These are phyloP conservation scores for Candida pseudocylindracea DNA, from an alignment of 1,139 yeast species.

Conservation along the genomic window DNA sequence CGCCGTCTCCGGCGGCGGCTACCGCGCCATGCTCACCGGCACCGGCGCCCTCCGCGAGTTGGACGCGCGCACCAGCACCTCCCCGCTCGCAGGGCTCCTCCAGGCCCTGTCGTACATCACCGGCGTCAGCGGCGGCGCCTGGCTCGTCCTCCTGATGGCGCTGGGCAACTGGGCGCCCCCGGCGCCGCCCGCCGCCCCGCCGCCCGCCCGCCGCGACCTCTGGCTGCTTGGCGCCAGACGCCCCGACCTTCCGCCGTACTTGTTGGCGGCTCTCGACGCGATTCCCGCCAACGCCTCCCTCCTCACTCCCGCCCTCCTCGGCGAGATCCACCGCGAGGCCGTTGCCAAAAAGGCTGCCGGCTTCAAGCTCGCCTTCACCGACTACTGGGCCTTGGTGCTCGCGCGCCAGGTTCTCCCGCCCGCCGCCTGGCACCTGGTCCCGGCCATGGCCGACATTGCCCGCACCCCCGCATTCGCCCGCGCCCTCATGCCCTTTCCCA, in stretches of 20 bases:
- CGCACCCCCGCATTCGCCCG: constrained; percentile 9
- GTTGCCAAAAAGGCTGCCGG: constrained; percentile 28
- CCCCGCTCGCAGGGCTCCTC: constrained; percentile 24
- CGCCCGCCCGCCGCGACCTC: constrained; percentile 3
- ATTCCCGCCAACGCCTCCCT: constrained; percentile 1
- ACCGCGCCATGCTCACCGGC: constrained; percentile 42
- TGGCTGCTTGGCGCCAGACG: constrained; percentile 4
- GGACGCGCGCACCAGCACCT: constrained; percentile 18
- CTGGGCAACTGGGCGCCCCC: constrained; percentile 22
- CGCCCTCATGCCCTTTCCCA: constrained; percentile 1
- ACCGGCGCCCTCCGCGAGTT: constrained; percentile 38
- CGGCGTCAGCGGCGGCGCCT: constrained; percentile 55
- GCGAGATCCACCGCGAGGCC: constrained; percentile 26
- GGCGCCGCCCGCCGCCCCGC: constrained; percentile 1
- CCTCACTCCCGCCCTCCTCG: constrained; percentile 2
- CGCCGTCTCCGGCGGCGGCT: constrained; percentile 59
- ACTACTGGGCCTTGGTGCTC: constrained; percentile 46
- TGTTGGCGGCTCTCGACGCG: not conserved
- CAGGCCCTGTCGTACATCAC: constrained; percentile 32
- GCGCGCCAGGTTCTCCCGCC: constrained; percentile 21
- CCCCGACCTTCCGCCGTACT: constrained; percentile 2
- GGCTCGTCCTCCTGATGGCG: constrained; percentile 35
- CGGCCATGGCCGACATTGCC: constrained; percentile 11
- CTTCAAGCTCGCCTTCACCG: constrained; percentile 35
- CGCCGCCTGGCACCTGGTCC: constrained; percentile 14